phyloP scores from a whole-genome alignment of 106 monocot genomes.

The Phalaenopsis equestris region DNA sequence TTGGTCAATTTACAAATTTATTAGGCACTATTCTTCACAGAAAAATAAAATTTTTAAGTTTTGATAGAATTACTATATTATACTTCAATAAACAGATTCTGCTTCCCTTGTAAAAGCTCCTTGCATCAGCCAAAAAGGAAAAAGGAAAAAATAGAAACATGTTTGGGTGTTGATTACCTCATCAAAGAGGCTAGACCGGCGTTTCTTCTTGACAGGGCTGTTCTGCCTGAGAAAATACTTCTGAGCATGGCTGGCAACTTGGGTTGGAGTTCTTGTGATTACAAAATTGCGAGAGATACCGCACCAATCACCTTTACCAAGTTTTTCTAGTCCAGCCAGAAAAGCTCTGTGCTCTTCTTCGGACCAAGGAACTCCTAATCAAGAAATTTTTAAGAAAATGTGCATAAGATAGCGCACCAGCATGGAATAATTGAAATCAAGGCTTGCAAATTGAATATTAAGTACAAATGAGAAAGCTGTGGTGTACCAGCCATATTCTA shows the following conservation, averaged over 20 bases:
- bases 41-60: too few species aligned
- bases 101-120: neutral
- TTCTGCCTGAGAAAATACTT: slow-evolving; percentile 43
- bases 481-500: too few species aligned
- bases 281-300: slow-evolving; percentile 45
- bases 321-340: slow-evolving; percentile 40
- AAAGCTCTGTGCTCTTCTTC: slow-evolving; percentile 47
- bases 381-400: neutral
- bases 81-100: neutral
- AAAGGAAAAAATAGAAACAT: neutral
- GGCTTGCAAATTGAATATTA: neutral
- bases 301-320: slow-evolving; percentile 49
- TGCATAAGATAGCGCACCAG: too few species aligned
- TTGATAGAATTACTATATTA: too few species aligned
- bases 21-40: too few species aligned
- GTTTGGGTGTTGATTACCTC: slow-evolving; percentile 10
- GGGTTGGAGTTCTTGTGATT: slow-evolving; percentile 41
- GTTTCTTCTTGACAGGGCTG: slow-evolving; percentile 32
- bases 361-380: slow-evolving; percentile 40
- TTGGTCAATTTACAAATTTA: too few species aligned
- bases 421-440: neutral
- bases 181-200: slow-evolving; percentile 41
- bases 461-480: neutral
- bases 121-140: neutral
- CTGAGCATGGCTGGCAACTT: slow-evolving; percentile 61